Percentiles rank a stretch among this genome's conserved stretches.
phyloP scores from a whole-genome alignment of 495 filamentous ascomycete species.

The Durotheca rogersii region DNA sequence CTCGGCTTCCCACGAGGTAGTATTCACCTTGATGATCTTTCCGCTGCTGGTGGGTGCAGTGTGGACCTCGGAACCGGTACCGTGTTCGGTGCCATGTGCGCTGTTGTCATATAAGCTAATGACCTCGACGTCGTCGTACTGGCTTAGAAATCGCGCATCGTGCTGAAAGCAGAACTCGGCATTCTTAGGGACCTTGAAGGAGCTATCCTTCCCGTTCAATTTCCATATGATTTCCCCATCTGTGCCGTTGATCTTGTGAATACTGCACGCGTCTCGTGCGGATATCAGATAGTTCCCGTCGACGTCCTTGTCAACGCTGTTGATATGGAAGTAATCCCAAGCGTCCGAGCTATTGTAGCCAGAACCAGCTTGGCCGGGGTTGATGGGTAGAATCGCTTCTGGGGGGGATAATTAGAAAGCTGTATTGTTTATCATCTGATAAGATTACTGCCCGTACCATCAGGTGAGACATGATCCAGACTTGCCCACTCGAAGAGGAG shows the following conservation, averaged over 20 bases:
- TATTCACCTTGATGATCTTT: conserved; percentile 59
- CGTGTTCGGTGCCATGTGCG: conserved; percentile 42
- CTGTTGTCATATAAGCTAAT: conserved; percentile 42
- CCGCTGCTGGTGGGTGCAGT: conserved; percentile 49
- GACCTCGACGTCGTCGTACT: conserved; percentile 47
- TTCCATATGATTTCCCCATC: conserved; percentile 60
- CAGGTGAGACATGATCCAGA: conserved; percentile 41
- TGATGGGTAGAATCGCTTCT: conserved; percentile 55
- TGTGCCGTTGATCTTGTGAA: conserved; percentile 61
- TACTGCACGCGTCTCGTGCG: conserved; percentile 56
- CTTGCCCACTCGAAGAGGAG: conserved; percentile 45
- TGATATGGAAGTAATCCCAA: conserved; percentile 68
- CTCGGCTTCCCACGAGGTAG: conserved; percentile 51
- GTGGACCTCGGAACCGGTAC: conserved; percentile 38
- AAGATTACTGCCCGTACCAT: conserved; percentile 34
- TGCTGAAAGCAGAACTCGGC: conserved; percentile 62
- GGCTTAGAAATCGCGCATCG: conserved; percentile 57
- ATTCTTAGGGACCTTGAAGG: conserved; percentile 31
- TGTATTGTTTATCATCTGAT: not conserved
- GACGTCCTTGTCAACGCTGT: conserved; percentile 60
- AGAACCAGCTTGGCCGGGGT: conserved; percentile 53
- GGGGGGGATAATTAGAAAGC: conserved; percentile 4
- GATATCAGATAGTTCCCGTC: conserved; percentile 62
- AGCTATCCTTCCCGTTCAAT: conserved; percentile 53
- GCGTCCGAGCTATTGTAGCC: conserved; percentile 49